These are phyloP conservation scores for Choiromyces venosus DNA, from an alignment of 495 filamentous ascomycete species.

Conservation along the genomic window DNA sequence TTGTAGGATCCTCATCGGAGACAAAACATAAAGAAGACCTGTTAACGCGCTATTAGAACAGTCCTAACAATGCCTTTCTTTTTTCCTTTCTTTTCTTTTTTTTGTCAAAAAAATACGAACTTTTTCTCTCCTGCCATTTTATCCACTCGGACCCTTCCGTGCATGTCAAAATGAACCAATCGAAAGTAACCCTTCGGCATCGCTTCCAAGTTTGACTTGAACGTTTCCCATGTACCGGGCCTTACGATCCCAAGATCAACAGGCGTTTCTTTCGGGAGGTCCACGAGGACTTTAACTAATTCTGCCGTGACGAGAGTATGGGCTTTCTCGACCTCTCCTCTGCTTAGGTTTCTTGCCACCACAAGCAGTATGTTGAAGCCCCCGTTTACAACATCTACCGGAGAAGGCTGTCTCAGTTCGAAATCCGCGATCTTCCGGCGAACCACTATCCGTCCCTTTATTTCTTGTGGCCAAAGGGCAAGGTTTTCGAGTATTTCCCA, in stretches of 20 bases:
- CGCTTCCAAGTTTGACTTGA: slow-evolving; percentile 11
- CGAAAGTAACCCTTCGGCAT: slow-evolving; percentile 22
- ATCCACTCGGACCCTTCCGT: slow-evolving; percentile 14
- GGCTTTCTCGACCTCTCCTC: background rate
- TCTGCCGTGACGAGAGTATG: slow-evolving; percentile 2
- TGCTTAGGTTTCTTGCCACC: background rate
- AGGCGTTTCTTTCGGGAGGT: slow-evolving; percentile 10
- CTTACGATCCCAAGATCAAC: slow-evolving; percentile 31
- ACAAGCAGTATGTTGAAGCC: slow-evolving; percentile 27
- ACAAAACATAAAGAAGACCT: slow-evolving; percentile 10
- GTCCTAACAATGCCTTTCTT: background rate
- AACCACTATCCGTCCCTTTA: slow-evolving; percentile 16
- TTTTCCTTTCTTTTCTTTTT: too few species aligned
- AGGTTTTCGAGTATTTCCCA: slow-evolving; percentile 26
- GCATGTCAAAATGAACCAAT: slow-evolving; percentile 27
- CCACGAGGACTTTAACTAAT: slow-evolving; percentile 6
- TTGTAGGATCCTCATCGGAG: slow-evolving; percentile 16
- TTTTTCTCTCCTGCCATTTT: slow-evolving; percentile 2
- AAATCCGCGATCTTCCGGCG: slow-evolving; percentile 18
- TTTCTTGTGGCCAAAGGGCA: slow-evolving; percentile 16
- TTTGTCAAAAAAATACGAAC: background rate
- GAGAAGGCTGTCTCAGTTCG: background rate
- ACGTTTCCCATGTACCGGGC: slow-evolving; percentile 24
- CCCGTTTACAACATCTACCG: slow-evolving; percentile 3
- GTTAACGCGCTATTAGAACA: background rate